Evolutionary conservation across 768 basidiomycete species (phyloP).

Genomic region (Chalciporus pseudorubinellus): DNA sequence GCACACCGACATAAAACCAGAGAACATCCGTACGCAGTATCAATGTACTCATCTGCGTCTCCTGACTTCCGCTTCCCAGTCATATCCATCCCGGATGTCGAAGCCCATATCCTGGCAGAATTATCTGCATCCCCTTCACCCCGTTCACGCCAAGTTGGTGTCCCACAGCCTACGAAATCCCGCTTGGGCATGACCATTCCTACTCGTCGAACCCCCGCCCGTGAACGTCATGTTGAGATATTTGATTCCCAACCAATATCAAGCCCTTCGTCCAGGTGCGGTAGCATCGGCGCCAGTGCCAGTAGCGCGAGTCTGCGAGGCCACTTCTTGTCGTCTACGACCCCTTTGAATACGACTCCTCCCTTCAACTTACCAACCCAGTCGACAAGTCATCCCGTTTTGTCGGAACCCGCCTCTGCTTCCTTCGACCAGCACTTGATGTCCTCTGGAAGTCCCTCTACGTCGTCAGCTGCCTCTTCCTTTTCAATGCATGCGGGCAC

Average conservation of each 20-base stretch:
- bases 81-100: conserved; percentile 80
- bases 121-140: conserved; percentile 66
- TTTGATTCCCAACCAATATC: conserved; percentile 78
- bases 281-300: conserved; percentile 31
- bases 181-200: conserved; percentile 63
- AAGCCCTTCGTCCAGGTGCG: conserved; percentile 43
- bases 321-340: conserved; percentile 12
- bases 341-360: conserved; percentile 6
- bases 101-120: conserved; percentile 68
- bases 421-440: conserved; percentile 11
- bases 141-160: conserved; percentile 76
- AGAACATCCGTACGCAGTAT: conserved; percentile 81
- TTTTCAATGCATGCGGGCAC: conserved; percentile 38
- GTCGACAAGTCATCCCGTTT: conserved; percentile 3
- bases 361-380: conserved; percentile 27
- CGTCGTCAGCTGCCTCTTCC: conserved; percentile 42
- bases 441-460: conserved; percentile 36
- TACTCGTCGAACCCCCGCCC: conserved; percentile 42
- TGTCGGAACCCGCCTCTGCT: conserved; percentile 1
- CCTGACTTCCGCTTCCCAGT: conserved; percentile 41
- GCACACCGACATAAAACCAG: conserved; percentile 93
- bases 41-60: conserved; percentile 18
- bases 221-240: conserved; percentile 72
- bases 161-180: conserved; percentile 66
- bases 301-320: conserved; percentile 19